These are phyloP conservation scores for Fusarium tricinctum DNA, from an alignment of 2,329 filamentous ascomycete species.

Conservation along the genomic window DNA sequence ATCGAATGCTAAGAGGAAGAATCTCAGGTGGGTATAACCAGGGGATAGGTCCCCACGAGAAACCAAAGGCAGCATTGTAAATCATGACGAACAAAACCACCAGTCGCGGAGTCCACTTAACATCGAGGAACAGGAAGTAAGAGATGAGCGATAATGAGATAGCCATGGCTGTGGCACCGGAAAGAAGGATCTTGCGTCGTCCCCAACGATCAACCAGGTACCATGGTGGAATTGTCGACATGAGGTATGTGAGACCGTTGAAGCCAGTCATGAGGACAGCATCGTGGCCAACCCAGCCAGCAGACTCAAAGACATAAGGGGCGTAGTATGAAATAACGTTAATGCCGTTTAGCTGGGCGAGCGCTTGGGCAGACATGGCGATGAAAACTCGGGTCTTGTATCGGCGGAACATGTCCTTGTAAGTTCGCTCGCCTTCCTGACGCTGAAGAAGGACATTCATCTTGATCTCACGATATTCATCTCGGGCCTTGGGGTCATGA, in stretches of 20 bases:
- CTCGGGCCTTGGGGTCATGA: slow-evolving; percentile 89
- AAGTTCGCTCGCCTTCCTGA: slow-evolving; percentile 94
- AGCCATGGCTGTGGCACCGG: slow-evolving; percentile 90
- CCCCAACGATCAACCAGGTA: slow-evolving; percentile 96
- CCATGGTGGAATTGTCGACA: slow-evolving; percentile 96
- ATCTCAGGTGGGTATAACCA: slow-evolving; percentile 99
- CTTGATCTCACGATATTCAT: slow-evolving; percentile 99
- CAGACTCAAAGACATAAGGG: slow-evolving; percentile 94
- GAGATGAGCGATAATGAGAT: slow-evolving; percentile 90
- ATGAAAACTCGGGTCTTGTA: slow-evolving; percentile 96
- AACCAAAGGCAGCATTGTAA: slow-evolving; percentile 97
- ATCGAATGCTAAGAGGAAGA: slow-evolving; percentile 93
- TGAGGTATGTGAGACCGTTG: slow-evolving; percentile 89
- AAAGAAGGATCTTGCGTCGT: slow-evolving; percentile 88
- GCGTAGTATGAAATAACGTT: slow-evolving; percentile 99
- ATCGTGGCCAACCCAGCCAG: slow-evolving; percentile 91
- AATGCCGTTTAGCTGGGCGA: slow-evolving; percentile 98
- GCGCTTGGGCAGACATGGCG: slow-evolving; percentile 96
- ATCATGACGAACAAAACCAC: slow-evolving; percentile 98
- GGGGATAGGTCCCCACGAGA: slow-evolving; percentile 94
- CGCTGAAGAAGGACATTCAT: slow-evolving; percentile 95
- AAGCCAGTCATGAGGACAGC: slow-evolving; percentile 98
- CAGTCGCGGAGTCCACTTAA: slow-evolving; percentile 80
- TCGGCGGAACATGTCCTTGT: slow-evolving; percentile 92
- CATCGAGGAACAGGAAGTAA: slow-evolving; percentile 93